phyloP scores from a whole-genome alignment of 495 filamentous ascomycete genomes.

The Penicillium waksmanii region DNA sequence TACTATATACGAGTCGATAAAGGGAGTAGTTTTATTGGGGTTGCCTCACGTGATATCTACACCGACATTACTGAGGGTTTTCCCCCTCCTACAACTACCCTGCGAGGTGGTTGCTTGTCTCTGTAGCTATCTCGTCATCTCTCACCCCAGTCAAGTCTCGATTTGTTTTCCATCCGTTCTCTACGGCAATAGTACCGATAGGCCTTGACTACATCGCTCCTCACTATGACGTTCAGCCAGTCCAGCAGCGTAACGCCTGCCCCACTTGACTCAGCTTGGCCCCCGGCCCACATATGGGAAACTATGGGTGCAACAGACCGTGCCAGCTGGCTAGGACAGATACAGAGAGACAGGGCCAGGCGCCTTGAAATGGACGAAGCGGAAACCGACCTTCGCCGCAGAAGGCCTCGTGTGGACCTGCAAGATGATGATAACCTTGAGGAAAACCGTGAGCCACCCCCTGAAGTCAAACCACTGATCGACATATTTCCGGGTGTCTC shows the following conservation, averaged over 20 bases:
- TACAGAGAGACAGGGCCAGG: neutral
- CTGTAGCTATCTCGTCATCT: conserved; percentile 14
- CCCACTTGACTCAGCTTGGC: conserved; percentile 11
- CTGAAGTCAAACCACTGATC: conserved; percentile 10
- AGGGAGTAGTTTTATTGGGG: no score
- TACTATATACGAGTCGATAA: no score
- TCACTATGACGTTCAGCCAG: conserved; percentile 12
- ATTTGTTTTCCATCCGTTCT: neutral
- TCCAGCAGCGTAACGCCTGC: conserved; percentile 11
- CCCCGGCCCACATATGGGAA: conserved; percentile 10
- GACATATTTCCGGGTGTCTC: conserved; percentile 13
- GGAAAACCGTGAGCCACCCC: conserved; percentile 2
- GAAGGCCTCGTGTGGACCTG: neutral
- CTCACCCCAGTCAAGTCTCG: conserved; percentile 12
- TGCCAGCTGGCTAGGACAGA: conserved; percentile 11
- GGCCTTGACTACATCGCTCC: conserved; percentile 11
- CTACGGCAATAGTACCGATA: conserved; percentile 8
- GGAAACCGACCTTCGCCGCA: neutral
- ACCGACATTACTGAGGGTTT: no score
- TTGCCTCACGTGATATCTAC: neutral
- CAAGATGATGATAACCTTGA: conserved; percentile 3
- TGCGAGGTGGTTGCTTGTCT: conserved; percentile 16
- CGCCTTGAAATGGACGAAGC: neutral
- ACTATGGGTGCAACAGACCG: conserved; percentile 7
- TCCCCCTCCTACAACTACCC: conserved; percentile 13